phyloP scores from a whole-genome alignment of 148 eudicot genomes.

The Fagopyrum homotropicum region DNA sequence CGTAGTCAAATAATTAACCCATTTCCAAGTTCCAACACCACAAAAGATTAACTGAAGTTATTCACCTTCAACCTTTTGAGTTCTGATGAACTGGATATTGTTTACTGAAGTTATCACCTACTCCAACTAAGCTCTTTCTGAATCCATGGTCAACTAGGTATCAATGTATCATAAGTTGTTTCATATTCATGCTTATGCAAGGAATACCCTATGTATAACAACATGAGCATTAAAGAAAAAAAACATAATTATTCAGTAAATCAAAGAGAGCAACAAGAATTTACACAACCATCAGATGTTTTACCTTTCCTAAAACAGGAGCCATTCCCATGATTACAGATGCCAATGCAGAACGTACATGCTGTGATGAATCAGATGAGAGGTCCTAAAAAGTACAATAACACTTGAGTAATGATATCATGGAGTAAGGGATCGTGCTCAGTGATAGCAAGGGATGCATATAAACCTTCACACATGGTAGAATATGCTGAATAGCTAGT shows the following conservation, averaged over 20 bases:
- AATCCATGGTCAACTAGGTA: no score
- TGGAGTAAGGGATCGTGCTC: background rate
- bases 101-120: no score
- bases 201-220: no score
- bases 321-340: conserved; percentile 55
- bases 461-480: conserved; percentile 89
- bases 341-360: conserved; percentile 45
- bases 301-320: conserved; percentile 44
- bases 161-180: no score
- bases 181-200: no score
- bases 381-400: conserved; percentile 23
- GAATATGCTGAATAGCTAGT: conserved; percentile 83
- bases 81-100: no score
- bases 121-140: no score
- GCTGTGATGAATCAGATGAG: conserved; percentile 49
- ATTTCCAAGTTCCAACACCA: background rate
- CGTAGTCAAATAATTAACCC: background rate
- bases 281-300: background rate
- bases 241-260: no score
- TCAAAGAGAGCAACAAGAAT: no score
- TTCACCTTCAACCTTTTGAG: no score
- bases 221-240: background rate
- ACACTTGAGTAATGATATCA: background rate
- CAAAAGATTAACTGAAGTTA: no score
- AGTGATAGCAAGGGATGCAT: background rate